Evolutionary conservation across 306 rosid genomes (phyloP), one percentile per base, ranked within the genome.

Genomic region (Begonia loranthoides): DNA sequence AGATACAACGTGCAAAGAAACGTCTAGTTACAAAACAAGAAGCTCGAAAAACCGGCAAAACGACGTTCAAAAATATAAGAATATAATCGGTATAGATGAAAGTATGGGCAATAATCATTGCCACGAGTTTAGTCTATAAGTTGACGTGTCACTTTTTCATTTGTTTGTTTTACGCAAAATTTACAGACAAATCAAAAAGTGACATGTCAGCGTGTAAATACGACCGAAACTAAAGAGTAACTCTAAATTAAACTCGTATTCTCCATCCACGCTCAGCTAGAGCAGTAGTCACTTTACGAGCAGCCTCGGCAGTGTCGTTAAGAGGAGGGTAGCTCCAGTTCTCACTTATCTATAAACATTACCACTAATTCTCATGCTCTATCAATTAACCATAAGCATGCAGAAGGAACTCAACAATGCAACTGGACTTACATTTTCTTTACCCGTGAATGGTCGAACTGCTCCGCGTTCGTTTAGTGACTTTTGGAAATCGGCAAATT

Each of bases 271-370:
- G 74, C 63, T 68, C 82, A 62, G 87, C 82, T 50, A 90, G 88
- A 12, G 82, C 76, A 36, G 46, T 28, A 13, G 56, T 53, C 59
- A 86, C 88, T 66, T 58, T 67, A 51, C 49, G 62, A 17, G 94
- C 95, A 51, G 94, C 95, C 54, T 80, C 79, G 13, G 82, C 78
- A 5, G 81, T 78, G 74, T 86, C 99, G 56, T 80, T 79, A 28
- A 86, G 86, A 7, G 95, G 94, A 64, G 82, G 58, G 68, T 90
- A 90, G 73, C 74, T 76, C 95, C 99, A 86, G 64, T 72, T 74
- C 38, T 70, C 74, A 21, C 68, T 54, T 54, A 82, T 76, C 95
- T 90, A 78, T 47, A 58, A 39, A 52, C n/a, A n/a, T 69, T 34
- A 28, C 5, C 36, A 28, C 36, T 3, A 3, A 28, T 28, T 1